phyloP scores from a whole-genome alignment of 2,329 filamentous ascomycete species.

The Arthrobotrys sinensis region DNA sequence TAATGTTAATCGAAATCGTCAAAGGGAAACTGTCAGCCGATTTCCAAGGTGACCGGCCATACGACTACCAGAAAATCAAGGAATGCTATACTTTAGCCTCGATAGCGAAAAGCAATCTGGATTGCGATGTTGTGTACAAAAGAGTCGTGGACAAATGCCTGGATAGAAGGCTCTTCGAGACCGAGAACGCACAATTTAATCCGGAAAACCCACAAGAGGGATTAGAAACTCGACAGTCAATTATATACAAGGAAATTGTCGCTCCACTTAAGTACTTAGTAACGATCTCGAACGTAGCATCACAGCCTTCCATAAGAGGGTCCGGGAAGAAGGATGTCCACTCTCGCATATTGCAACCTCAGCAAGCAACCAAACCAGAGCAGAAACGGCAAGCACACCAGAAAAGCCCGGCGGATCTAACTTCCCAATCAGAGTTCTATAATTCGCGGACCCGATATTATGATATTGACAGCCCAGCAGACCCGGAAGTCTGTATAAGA shows the following conservation, averaged over 20 bases:
- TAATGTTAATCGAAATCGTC: slow-evolving; percentile 39
- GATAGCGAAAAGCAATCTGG: slow-evolving; percentile 3
- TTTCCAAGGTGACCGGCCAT: slow-evolving; percentile 8
- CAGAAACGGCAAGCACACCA: too few relatives aligned
- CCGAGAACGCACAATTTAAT: slow-evolving; percentile 32
- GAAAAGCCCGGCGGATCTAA: too few relatives aligned
- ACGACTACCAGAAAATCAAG: slow-evolving; percentile 7
- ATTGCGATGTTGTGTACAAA: slow-evolving; percentile 47
- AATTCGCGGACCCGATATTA: too few relatives aligned
- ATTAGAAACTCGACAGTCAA: slow-evolving; percentile 35
- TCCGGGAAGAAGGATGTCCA: too few relatives aligned
- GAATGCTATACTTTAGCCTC: slow-evolving; percentile 23
- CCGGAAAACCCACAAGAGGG: slow-evolving; percentile 19
- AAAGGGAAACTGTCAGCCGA: slow-evolving; percentile 17
- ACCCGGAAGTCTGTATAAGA: too few relatives aligned
- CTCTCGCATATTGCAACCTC: too few relatives aligned
- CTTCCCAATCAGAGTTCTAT: too few relatives aligned
- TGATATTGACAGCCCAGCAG: too few relatives aligned
- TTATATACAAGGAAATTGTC: slow-evolving; percentile 49
- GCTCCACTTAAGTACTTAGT: slow-evolving; percentile 36
- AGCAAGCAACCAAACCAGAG: too few relatives aligned
- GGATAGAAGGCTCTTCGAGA: slow-evolving; percentile 33
- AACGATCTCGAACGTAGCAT: background rate
- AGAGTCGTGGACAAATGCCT: slow-evolving; percentile 41
- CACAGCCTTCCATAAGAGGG: too few relatives aligned